These are phyloP conservation scores for Tuber indicum DNA, from an alignment of 495 filamentous ascomycete species.

Conservation along the genomic window DNA sequence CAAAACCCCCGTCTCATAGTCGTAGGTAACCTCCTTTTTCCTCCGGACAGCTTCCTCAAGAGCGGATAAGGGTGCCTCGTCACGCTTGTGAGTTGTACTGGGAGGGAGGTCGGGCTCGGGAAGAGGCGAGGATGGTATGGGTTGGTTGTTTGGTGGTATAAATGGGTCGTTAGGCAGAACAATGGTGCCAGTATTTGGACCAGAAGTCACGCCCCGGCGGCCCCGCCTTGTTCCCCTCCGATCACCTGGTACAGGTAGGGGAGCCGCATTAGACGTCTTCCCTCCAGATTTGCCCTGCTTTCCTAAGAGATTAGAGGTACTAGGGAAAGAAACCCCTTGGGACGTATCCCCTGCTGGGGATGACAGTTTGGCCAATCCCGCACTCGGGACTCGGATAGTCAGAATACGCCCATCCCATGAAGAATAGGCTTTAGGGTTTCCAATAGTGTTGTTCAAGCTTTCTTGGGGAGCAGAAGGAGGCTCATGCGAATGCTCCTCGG, in stretches of 20 bases:
- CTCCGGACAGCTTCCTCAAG: conserved; percentile 7
- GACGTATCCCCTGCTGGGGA: neutral
- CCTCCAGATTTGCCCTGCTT: conserved; percentile 9
- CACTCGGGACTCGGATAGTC: neutral
- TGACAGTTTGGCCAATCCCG: neutral
- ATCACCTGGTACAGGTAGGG: neutral
- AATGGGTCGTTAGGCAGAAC: conserved; percentile 19
- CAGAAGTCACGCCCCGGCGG: conserved; percentile 8
- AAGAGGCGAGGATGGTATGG: conserved; percentile 8
- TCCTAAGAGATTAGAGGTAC: conserved; percentile 15
- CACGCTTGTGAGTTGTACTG: neutral
- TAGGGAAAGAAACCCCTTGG: neutral
- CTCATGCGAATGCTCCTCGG: conserved; percentile 15
- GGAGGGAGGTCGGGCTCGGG: conserved; percentile 11
- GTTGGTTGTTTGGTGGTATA: conserved; percentile 10
- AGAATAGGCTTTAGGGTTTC: conserved; percentile 3
- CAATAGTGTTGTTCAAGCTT: conserved; percentile 20
- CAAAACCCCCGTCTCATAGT: conserved; percentile 18
- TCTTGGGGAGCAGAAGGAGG: conserved; percentile 28
- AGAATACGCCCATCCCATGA: neutral
- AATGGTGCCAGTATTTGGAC: conserved; percentile 23
- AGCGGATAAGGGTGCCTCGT: conserved; percentile 1
- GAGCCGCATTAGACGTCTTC: conserved; percentile 1
- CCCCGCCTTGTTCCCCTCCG: neutral
- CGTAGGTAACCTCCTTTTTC: conserved; percentile 19